These are phyloP conservation scores for Aspergillus sp. DNA, from an alignment of 2,329 filamentous ascomycete species.

Conservation along the genomic window DNA sequence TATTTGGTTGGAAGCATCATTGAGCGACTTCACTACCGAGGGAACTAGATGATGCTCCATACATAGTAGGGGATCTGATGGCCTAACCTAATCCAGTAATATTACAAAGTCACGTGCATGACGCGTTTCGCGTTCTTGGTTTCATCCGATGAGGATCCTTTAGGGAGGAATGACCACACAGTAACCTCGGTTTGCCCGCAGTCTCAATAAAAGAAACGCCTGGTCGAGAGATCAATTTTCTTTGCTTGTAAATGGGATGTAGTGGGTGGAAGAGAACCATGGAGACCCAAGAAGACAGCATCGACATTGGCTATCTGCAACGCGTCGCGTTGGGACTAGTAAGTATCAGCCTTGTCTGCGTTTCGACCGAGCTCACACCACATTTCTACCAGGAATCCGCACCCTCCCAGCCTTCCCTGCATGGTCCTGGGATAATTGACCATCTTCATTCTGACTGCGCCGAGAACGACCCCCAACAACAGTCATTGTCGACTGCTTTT, in stretches of 20 bases:
- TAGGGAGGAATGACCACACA: not conserved
- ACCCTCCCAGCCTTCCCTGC: conserved; percentile 22
- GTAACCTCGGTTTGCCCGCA: not conserved
- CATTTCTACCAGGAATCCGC: conserved; percentile 26
- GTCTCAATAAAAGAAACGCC: not conserved
- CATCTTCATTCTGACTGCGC: conserved; percentile 3
- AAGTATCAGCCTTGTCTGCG: conserved; percentile 25
- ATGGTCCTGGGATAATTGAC: conserved; percentile 10
- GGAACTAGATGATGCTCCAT: too few species aligned
- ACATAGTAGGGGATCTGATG: too few species aligned
- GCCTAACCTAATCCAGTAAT: conserved; percentile 20
- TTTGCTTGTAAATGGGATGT: not conserved
- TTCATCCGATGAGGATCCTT: not conserved
- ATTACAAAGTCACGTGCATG: conserved; percentile 29
- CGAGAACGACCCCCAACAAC: conserved; percentile 3
- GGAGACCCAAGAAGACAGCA: conserved; percentile 41
- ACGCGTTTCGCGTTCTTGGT: conserved; percentile 29
- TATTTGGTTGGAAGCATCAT: too few species aligned
- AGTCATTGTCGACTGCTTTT: conserved; percentile 3
- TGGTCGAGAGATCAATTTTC: not conserved
- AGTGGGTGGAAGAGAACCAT: conserved; percentile 17
- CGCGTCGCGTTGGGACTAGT: conserved; percentile 40
- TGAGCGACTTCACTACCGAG: too few species aligned
- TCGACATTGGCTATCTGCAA: conserved; percentile 40
- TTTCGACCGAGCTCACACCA: conserved; percentile 27